phyloP scores from a whole-genome alignment of 2,329 filamentous ascomycete genomes.

The Fusarium buharicum region DNA sequence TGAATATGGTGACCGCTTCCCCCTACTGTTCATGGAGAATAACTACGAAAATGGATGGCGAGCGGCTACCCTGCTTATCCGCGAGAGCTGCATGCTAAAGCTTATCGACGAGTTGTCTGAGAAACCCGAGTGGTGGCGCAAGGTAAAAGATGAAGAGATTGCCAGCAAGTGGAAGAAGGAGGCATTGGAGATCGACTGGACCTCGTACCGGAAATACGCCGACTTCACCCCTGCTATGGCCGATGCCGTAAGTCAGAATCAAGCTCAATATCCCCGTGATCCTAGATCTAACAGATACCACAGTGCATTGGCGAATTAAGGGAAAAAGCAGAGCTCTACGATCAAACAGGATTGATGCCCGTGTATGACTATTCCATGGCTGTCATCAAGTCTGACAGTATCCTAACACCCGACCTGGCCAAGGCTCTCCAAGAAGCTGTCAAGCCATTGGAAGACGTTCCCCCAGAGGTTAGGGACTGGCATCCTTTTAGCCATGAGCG shows the following conservation, averaged over 20 bases:
- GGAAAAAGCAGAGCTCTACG: neutral
- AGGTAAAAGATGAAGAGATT: constrained; percentile 38
- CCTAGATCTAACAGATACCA: neutral
- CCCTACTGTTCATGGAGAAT: neutral
- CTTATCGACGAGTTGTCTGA: constrained; percentile 45
- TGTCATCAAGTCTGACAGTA: constrained; percentile 8
- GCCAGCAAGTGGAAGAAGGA: constrained; percentile 4
- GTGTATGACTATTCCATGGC: neutral
- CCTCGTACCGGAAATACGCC: neutral
- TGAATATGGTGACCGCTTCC: neutral
- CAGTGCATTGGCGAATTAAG: neutral
- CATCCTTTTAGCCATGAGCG: constrained; percentile 1
- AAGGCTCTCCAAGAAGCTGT: neutral
- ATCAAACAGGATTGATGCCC: neutral
- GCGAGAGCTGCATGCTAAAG: constrained; percentile 47
- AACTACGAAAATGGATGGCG: constrained; percentile 17
- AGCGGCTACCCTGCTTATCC: constrained; percentile 38
- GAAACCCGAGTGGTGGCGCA: constrained; percentile 47
- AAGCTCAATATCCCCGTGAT: neutral
- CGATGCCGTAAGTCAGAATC: neutral
- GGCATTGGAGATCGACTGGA: neutral
- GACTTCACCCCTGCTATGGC: neutral
- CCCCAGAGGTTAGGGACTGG: neutral
- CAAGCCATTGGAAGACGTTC: neutral
- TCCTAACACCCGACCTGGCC: neutral